Percentiles rank a stretch among this genome's conserved stretches.
Conservation (phyloP, 208 protist species). For the Leishmania arabica region DNA sequence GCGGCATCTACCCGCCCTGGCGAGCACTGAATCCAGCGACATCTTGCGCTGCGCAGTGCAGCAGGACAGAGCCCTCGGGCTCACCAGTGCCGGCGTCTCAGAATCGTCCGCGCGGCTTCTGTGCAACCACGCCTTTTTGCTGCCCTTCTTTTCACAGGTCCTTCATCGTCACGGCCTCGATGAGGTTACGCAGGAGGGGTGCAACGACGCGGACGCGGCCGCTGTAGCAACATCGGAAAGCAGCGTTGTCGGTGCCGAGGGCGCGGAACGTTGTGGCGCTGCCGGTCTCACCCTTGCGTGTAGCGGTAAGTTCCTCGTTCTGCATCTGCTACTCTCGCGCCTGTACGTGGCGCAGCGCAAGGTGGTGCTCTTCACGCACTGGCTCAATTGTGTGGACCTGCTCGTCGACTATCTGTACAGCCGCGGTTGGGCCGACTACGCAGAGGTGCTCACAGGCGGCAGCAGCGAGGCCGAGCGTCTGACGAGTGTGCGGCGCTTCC, state of each 20-base stretch:
- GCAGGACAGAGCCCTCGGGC: conserved; percentile 18
- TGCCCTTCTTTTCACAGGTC: conserved; percentile 52
- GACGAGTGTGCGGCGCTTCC: conserved; percentile 88
- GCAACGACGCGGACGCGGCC: neutral
- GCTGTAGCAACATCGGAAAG: conserved; percentile 32
- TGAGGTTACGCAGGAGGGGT: conserved; percentile 1
- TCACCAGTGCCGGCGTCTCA: conserved; percentile 41
- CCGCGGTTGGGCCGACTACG: conserved; percentile 37
- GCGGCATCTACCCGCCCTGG: conserved; percentile 15
- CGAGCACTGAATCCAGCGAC: neutral
- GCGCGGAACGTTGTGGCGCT: conserved; percentile 13
- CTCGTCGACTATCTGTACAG: conserved; percentile 89
- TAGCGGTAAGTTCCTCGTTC: conserved; percentile 94
- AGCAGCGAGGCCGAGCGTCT: conserved; percentile 66
- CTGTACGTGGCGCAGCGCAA: conserved; percentile 57
- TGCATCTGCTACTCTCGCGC: conserved; percentile 78
- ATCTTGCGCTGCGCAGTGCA: neutral
- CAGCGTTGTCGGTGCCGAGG: neutral
- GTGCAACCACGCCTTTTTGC: conserved; percentile 65
- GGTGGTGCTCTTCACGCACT: conserved; percentile 98
- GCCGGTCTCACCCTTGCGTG: conserved; percentile 40
- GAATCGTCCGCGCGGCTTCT: conserved; percentile 54
- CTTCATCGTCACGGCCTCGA: conserved; percentile 27
- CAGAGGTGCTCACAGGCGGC: conserved; percentile 66
- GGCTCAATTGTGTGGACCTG: conserved; percentile 95